Conservation (phyloP, 345 rosid genomes). For the Punica granatum region DNA sequence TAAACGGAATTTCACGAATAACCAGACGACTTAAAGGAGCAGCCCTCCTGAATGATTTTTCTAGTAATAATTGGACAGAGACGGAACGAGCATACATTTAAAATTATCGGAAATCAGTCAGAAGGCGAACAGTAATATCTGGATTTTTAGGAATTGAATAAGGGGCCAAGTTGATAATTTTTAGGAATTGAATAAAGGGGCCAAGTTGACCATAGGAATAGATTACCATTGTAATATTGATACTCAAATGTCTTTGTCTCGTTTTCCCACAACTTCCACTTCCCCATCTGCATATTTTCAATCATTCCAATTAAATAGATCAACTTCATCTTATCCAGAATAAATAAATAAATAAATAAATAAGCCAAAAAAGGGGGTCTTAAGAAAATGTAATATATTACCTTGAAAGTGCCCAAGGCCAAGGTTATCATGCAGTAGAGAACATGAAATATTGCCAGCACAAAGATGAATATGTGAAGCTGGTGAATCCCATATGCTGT, state of each 20-base stretch:
- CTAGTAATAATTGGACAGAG: too few relatives aligned
- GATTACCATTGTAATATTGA: conserved; percentile 48
- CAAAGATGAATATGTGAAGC: conserved; percentile 84
- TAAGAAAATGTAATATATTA: conserved; percentile 32
- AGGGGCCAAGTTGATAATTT: neutral
- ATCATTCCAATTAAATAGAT: neutral
- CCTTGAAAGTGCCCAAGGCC: conserved; percentile 69
- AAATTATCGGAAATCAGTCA: too few relatives aligned
- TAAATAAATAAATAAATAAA: neutral
- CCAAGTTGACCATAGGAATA: neutral
- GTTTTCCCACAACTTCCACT: conserved; percentile 82
- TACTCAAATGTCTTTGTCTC: conserved; percentile 76
- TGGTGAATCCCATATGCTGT: conserved; percentile 79
- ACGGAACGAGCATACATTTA: too few relatives aligned
- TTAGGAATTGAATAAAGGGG: neutral
- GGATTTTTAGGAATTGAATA: too few relatives aligned
- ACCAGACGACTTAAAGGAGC: too few relatives aligned
- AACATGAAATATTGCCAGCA: conserved; percentile 66
- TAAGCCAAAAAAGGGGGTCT: neutral
- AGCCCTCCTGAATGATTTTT: too few relatives aligned
- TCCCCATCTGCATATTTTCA: conserved; percentile 50
- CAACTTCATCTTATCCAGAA: neutral
- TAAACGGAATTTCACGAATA: too few relatives aligned
- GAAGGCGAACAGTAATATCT: too few relatives aligned
- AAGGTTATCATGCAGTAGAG: conserved; percentile 61